These are phyloP conservation scores for Botrytis squamosa DNA, from an alignment of 2,329 filamentous ascomycete species.

Conservation along the genomic window DNA sequence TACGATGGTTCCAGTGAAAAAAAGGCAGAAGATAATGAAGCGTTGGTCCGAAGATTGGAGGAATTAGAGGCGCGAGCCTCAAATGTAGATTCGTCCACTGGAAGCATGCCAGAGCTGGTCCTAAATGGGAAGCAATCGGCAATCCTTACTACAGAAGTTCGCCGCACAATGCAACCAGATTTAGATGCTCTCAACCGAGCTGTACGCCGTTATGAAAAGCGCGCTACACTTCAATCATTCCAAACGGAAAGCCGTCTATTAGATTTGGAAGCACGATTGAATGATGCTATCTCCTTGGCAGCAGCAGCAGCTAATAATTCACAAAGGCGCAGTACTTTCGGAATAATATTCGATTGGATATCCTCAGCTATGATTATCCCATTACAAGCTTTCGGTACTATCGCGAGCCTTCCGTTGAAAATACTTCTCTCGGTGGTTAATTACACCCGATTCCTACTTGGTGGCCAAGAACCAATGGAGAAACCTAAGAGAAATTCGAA, in stretches of 20 bases:
- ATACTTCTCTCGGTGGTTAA: slow-evolving; percentile 26
- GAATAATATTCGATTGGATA: slow-evolving; percentile 35
- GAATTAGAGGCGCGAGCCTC: slow-evolving; percentile 62
- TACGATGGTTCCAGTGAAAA: slow-evolving; percentile 40
- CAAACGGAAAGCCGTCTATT: slow-evolving; percentile 75
- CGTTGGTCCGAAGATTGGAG: slow-evolving; percentile 65
- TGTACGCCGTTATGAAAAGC: slow-evolving; percentile 88
- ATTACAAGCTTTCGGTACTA: slow-evolving; percentile 30
- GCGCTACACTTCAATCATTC: slow-evolving; percentile 69
- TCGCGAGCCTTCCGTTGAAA: slow-evolving; percentile 35
- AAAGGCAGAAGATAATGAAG: slow-evolving; percentile 47
- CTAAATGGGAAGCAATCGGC: slow-evolving; percentile 44
- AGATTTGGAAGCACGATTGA: slow-evolving; percentile 67
- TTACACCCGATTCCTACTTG: slow-evolving; percentile 28
- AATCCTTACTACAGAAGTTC: slow-evolving; percentile 54
- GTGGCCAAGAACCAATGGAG: slow-evolving; percentile 22
- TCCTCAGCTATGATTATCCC: slow-evolving; percentile 34
- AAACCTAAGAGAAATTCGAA: slow-evolving; percentile 26
- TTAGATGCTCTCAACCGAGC: slow-evolving; percentile 86
- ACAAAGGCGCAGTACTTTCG: slow-evolving; percentile 29
- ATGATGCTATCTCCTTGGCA: slow-evolving; percentile 78
- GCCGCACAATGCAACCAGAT: slow-evolving; percentile 70
- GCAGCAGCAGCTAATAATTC: slow-evolving; percentile 61
- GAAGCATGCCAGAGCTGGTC: slow-evolving; percentile 35
- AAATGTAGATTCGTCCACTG: slow-evolving; percentile 38